Conservation (phyloP, 148 eudicot species). For the Camellia sinensis region DNA sequence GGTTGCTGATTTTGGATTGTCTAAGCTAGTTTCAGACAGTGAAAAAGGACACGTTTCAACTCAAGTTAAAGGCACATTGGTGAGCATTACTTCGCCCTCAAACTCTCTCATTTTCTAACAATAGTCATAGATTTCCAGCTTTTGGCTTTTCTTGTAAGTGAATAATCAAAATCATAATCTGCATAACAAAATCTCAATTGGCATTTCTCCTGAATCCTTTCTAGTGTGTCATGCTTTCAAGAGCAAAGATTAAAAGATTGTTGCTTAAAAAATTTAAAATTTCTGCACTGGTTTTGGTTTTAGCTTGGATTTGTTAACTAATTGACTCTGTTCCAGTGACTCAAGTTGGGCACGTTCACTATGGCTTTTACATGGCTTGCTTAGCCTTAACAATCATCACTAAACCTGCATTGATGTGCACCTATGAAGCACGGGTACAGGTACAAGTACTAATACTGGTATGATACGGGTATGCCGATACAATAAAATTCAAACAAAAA, state of each 20-base stretch:
- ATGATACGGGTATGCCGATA: too few species aligned
- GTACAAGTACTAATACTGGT: too few species aligned
- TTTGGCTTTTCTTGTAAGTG: not conserved
- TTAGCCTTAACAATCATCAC: not conserved
- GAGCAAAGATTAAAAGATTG: not conserved
- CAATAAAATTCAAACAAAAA: too few species aligned
- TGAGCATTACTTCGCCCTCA: slow-evolving; percentile 19
- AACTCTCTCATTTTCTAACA: not conserved
- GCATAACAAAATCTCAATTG: not conserved
- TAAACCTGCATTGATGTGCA: not conserved
- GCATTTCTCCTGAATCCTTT: not conserved
- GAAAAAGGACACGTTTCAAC: slow-evolving; percentile 82
- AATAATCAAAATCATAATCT: not conserved
- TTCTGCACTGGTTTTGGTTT: not conserved
- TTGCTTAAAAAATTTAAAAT: not conserved
- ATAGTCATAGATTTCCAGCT: not conserved
- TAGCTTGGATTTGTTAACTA: not conserved
- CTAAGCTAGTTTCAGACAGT: slow-evolving; percentile 72
- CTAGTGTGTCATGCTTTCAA: not conserved
- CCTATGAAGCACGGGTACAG: not conserved
- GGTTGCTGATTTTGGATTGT: slow-evolving; percentile 92
- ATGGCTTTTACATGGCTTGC: not conserved
- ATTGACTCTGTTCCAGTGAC: not conserved
- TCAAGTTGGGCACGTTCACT: not conserved
- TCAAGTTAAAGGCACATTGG: slow-evolving; percentile 96